These are phyloP conservation scores for Ceratopteris richardii DNA, from an alignment of 75 land plant genomes.

Conservation along the genomic window DNA sequence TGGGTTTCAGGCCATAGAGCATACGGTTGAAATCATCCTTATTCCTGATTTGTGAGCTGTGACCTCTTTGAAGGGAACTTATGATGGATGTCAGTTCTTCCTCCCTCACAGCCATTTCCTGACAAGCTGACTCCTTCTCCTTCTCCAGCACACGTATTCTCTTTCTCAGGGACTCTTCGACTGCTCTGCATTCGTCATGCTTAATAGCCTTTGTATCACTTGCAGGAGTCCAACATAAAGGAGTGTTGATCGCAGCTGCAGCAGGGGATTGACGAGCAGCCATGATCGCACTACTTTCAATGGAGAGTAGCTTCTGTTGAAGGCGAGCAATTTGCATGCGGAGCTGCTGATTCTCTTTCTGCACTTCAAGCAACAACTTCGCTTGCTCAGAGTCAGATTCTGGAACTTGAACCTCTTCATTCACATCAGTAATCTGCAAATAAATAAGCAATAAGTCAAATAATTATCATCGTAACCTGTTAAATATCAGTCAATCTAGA, in stretches of 20 bases:
- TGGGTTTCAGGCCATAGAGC: slow-evolving; percentile 2
- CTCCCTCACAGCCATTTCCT: slow-evolving; percentile 10
- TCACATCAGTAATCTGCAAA: slow-evolving; percentile 5
- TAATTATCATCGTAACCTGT: background rate
- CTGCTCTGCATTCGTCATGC: too few species aligned
- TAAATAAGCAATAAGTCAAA: background rate
- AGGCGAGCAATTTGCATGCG: slow-evolving; percentile 14
- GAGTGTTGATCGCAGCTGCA: slow-evolving; percentile 2
- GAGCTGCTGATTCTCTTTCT: slow-evolving; percentile 21
- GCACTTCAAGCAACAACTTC: slow-evolving; percentile 16
- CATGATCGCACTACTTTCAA: slow-evolving; percentile 6
- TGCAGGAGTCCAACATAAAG: slow-evolving; percentile 4
- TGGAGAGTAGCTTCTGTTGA: slow-evolving; percentile 14
- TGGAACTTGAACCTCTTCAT: slow-evolving; percentile 11
- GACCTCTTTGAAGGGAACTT: slow-evolving; percentile 8
- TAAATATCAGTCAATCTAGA: background rate
- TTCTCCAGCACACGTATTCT: slow-evolving; percentile 22
- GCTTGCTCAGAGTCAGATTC: slow-evolving; percentile 13
- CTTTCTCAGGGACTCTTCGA: slow-evolving; percentile 14
- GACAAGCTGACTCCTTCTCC: slow-evolving; percentile 16
- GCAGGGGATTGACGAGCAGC: slow-evolving; percentile 9
- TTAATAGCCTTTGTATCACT: slow-evolving; percentile 7
- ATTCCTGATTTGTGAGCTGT: slow-evolving; percentile 16
- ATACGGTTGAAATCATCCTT: slow-evolving; percentile 23
- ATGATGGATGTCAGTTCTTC: slow-evolving; percentile 11